These are phyloP conservation scores for Cryptosporidium sp. DNA, from an alignment of 169 alveolate species.

Conservation along the genomic window DNA sequence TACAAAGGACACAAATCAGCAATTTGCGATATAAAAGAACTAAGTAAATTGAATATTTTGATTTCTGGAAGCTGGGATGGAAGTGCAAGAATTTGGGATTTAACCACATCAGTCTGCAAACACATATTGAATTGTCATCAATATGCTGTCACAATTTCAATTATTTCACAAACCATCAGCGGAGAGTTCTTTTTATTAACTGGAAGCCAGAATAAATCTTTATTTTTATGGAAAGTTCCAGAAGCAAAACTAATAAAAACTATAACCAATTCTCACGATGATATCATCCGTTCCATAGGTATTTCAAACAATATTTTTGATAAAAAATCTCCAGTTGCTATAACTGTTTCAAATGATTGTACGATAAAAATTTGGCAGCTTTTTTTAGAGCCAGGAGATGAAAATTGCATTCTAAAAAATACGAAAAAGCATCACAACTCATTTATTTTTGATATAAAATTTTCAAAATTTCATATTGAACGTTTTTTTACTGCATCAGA, in stretches of 20 bases:
- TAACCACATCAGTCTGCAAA: constrained; percentile 1
- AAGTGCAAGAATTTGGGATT: constrained; percentile 62
- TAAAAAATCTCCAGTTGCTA: neutral
- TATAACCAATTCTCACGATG: constrained; percentile 33
- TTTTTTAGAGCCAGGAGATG: neutral
- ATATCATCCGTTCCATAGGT: constrained; percentile 59
- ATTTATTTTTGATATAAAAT: constrained; percentile 37
- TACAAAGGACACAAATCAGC: constrained; percentile 66
- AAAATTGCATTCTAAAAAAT: constrained; percentile 2
- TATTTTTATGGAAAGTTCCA: constrained; percentile 38
- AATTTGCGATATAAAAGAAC: constrained; percentile 27
- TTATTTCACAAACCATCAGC: neutral
- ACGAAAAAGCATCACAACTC: constrained; percentile 27
- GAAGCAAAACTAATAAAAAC: constrained; percentile 1
- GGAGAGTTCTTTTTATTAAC: constrained; percentile 20
- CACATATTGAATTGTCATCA: constrained; percentile 21
- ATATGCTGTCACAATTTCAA: constrained; percentile 40
- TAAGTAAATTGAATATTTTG: neutral
- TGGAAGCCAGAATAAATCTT: constrained; percentile 59
- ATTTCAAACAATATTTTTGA: constrained; percentile 9
- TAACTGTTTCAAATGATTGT: constrained; percentile 65
- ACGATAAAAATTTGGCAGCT: constrained; percentile 52
- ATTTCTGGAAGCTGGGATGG: constrained; percentile 75
- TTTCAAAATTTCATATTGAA: constrained; percentile 10
- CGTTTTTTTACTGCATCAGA: constrained; percentile 74